A percentile compares a stretch with the other conserved stretches of the same genome.
These are phyloP conservation scores for Cladophialophora carrionii DNA, from an alignment of 2,329 filamentous ascomycete species.

Conservation along the genomic window DNA sequence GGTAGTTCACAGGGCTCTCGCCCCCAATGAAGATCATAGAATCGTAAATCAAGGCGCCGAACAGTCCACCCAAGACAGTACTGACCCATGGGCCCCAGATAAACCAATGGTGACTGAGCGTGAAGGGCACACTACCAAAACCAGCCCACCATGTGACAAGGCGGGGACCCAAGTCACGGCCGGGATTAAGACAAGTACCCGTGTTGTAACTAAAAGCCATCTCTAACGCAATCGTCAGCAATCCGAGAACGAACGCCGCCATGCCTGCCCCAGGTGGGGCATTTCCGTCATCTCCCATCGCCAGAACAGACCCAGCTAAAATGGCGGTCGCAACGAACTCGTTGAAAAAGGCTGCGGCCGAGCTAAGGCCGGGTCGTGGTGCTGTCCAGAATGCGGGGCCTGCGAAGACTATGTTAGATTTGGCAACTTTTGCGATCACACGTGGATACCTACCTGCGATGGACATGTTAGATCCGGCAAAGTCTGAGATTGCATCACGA, in stretches of 20 bases:
- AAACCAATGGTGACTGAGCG: constrained; percentile 42
- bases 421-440: neutral
- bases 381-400: constrained; percentile 41
- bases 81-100: constrained; percentile 45
- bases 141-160: constrained; percentile 43
- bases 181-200: constrained; percentile 45
- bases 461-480: constrained; percentile 29
- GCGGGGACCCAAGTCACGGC: constrained; percentile 45
- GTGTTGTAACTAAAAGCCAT: constrained; percentile 46
- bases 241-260: constrained; percentile 51
- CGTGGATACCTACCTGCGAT: neutral
- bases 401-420: constrained; percentile 25
- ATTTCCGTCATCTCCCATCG: constrained; percentile 50
- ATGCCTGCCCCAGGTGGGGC: constrained; percentile 51
- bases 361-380: constrained; percentile 39
- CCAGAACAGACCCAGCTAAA: constrained; percentile 42
- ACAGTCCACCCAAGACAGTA: constrained; percentile 42
- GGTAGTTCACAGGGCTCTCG: constrained; percentile 35
- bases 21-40: constrained; percentile 46
- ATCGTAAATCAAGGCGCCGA: constrained; percentile 45
- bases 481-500: constrained; percentile 42
- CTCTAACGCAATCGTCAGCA: constrained; percentile 45
- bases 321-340: constrained; percentile 46
- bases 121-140: constrained; percentile 41
- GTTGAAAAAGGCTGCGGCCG: constrained; percentile 44